These are phyloP conservation scores for Pholiota adiposa DNA, from an alignment of 1,284 basidiomycete species.

Conservation along the genomic window DNA sequence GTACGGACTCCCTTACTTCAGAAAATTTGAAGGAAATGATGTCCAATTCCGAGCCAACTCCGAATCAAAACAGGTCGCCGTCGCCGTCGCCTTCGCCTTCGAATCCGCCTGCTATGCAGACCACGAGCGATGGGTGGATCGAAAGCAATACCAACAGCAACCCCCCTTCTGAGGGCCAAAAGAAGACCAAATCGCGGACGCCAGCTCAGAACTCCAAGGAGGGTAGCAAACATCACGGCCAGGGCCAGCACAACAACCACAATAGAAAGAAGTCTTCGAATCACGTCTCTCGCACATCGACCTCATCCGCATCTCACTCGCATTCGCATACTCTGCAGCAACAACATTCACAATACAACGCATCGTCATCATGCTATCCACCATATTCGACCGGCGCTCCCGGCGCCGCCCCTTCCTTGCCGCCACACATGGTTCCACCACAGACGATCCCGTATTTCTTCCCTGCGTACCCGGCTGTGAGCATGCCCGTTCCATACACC, in stretches of 20 bases:
- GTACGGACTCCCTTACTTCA: slow-evolving; percentile 40
- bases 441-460: slow-evolving; percentile 24
- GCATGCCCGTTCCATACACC: slow-evolving; percentile 20
- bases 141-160: slow-evolving; percentile 17
- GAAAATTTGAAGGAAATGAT: slow-evolving; percentile 24
- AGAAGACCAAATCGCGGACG: slow-evolving; percentile 16
- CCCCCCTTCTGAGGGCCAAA: slow-evolving; percentile 13
- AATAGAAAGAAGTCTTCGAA: slow-evolving; percentile 21
- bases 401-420: neutral
- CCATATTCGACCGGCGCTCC: slow-evolving; percentile 6
- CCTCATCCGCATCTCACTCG: slow-evolving; percentile 15
- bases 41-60: slow-evolving; percentile 5
- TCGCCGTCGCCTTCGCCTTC: slow-evolving; percentile 9
- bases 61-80: slow-evolving; percentile 6
- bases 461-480: slow-evolving; percentile 23
- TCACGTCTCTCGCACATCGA: slow-evolving; percentile 18
- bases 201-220: slow-evolving; percentile 16
- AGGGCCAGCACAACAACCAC: slow-evolving; percentile 7
- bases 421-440: slow-evolving; percentile 9
- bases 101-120: neutral
- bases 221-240: neutral
- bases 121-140: slow-evolving; percentile 28
- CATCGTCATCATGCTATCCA: slow-evolving; percentile 11
- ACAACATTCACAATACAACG: slow-evolving; percentile 10
- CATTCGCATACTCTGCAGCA: slow-evolving; percentile 8